Evolutionary conservation across 768 basidiomycete species (phyloP), one percentile per base, ranked within the genome.

Genomic region (Mycena indigotica): DNA sequence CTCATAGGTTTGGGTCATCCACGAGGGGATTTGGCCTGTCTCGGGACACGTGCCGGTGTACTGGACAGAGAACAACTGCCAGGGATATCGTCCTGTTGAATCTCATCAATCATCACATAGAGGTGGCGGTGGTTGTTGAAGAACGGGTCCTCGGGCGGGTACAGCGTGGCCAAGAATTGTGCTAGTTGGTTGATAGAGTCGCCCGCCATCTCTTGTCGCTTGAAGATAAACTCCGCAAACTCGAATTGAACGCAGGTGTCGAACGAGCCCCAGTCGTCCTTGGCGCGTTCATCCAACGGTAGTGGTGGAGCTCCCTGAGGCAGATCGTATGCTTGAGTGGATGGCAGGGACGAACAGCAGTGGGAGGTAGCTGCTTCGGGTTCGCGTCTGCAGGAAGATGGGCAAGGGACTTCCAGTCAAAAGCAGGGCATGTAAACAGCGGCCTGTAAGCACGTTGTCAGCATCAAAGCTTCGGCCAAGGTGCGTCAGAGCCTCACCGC

Each of bases 1-100:
- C n/a, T n/a, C n/a, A n/a, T n/a, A 67, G 2, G 63, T 48, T 3
- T 55, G 61, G 0, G 44, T 55, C 70, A 69, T 73, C 72, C 70
- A 73, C 15, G 54, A 26, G 2, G 69, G 67, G 6, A 50, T 29
- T 12, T 25, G 10, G 8, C n/a, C n/a, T n/a, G 30, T 51, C 6
- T 21, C 63, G 1, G 53, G 58, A 2, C 35, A 23, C 12, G 54
- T 49, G 1, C 58, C n/a, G n/a, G n/a, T n/a, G n/a, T n/a, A n/a
- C n/a, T n/a, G n/a, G n/a, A n/a, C n/a, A n/a, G n/a, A n/a, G 19
- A 45, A 52, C 5, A 50, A 24, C 19, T 45, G 52, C 58, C 58
- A 60, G 0, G 58, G 54, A 15, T 10, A 16, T 40, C 23, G 12
- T 54, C 54, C 10, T 40, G 10, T 17, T 52, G 58, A 5, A 60